Evolutionary conservation across 1,284 basidiomycete species (phyloP).

Genomic region (Malassezia yamatoensis): DNA sequence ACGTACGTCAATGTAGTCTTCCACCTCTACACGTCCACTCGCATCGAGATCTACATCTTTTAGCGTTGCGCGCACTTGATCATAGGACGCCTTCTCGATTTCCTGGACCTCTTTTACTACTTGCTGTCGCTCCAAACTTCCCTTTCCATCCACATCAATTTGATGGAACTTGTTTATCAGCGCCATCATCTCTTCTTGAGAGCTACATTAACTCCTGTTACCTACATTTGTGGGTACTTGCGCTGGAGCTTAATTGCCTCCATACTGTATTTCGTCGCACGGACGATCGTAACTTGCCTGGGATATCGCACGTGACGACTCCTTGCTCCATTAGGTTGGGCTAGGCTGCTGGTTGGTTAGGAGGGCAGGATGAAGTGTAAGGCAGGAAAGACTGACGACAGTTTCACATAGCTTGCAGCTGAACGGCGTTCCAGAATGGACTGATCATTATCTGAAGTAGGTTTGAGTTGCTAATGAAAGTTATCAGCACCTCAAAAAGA

Average conservation of each 20-base stretch:
- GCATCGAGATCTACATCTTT: slow-evolving; percentile 91
- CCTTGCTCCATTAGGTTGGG: no score
- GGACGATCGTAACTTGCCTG: not conserved
- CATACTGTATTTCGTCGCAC: slow-evolving; percentile 50
- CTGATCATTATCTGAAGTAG: slow-evolving; percentile 68
- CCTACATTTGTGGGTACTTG: slow-evolving; percentile 90
- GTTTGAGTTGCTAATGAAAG: slow-evolving; percentile 9
- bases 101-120: slow-evolving; percentile 42
- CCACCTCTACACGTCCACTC: slow-evolving; percentile 87
- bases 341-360: no score
- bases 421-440: slow-evolving; percentile 88
- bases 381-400: not conserved
- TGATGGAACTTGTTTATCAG: slow-evolving; percentile 38
- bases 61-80: slow-evolving; percentile 58
- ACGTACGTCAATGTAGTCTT: slow-evolving; percentile 89
- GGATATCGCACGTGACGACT: no score
- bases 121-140: slow-evolving; percentile 36
- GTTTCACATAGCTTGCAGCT: slow-evolving; percentile 68
- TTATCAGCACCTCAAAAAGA: slow-evolving; percentile 47
- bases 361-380: slow-evolving; percentile 16
- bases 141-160: slow-evolving; percentile 45
- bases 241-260: slow-evolving; percentile 77
- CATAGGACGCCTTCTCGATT: slow-evolving; percentile 35
- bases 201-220: slow-evolving; percentile 31
- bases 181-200: slow-evolving; percentile 48